A percentile compares a stretch with the other conserved stretches of the same genome.
These are phyloP conservation scores for Hypoxylon sp. DNA, from an alignment of 2,329 filamentous ascomycete genomes.

Conservation along the genomic window DNA sequence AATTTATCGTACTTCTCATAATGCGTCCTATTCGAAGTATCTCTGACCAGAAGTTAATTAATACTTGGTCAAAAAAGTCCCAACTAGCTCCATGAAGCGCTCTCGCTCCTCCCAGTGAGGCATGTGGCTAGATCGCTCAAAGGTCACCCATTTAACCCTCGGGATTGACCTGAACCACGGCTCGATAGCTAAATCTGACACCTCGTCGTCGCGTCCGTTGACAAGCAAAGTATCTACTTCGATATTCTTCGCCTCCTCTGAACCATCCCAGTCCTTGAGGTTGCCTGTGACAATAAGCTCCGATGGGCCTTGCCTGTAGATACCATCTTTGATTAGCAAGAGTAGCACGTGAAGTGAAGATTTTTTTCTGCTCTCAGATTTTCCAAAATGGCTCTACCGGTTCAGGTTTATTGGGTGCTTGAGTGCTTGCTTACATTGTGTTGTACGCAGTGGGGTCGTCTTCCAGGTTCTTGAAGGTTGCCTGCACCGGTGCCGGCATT, in stretches of 20 bases:
- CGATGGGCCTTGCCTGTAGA: constrained; percentile 27
- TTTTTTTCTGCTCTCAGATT: no score
- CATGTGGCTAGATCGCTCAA: constrained; percentile 40
- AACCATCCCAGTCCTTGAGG: constrained; percentile 31
- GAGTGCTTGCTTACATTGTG: constrained; percentile 12
- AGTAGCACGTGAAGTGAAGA: no score
- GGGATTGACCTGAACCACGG: constrained; percentile 38
- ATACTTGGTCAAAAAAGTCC: no score
- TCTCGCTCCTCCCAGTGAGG: constrained; percentile 38
- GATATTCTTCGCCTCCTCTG: constrained; percentile 19
- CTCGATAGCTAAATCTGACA: constrained; percentile 18
- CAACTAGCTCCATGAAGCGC: constrained; percentile 30
- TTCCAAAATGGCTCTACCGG: no score
- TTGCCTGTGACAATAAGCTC: constrained; percentile 27
- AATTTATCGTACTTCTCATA: no score
- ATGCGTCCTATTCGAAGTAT: no score
- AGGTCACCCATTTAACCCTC: constrained; percentile 36
- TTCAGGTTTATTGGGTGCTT: no score
- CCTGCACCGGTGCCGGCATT: constrained; percentile 3
- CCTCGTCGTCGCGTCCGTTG: constrained; percentile 27
- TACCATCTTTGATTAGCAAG: background rate
- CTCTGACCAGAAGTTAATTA: no score
- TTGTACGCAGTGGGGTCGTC: constrained; percentile 20
- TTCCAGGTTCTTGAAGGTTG: constrained; percentile 22
- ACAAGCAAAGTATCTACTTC: constrained; percentile 17